phyloP scores from a whole-genome alignment of 139 green algal genomes.

The Yamagishiella unicocca region DNA sequence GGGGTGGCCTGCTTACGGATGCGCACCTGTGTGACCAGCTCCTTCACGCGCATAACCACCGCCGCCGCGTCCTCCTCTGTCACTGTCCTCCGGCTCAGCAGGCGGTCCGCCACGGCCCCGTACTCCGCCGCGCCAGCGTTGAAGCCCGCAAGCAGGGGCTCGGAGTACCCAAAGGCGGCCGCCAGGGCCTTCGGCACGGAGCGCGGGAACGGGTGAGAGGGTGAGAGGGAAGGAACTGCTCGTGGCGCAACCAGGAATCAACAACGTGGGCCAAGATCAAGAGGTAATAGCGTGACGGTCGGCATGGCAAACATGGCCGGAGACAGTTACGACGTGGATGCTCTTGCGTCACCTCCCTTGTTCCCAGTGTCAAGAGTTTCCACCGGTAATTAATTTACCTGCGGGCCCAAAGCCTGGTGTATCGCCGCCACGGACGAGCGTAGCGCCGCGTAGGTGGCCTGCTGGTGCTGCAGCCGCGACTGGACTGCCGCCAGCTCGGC shows the following conservation, averaged over 20 bases:
- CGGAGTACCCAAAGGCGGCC: conserved; percentile 45
- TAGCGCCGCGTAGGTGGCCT: background rate
- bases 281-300: too few relatives aligned
- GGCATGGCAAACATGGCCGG: too few relatives aligned
- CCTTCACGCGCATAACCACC: conserved; percentile 43
- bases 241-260: too few relatives aligned
- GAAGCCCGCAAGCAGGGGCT: conserved; percentile 16
- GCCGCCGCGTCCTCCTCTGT: conserved; percentile 38
- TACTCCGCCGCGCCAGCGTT: conserved; percentile 3
- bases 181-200: conserved; percentile 11
- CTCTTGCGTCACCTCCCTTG: too few relatives aligned
- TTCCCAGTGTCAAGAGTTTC: too few relatives aligned
- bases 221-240: too few relatives aligned
- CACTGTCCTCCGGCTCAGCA: conserved; percentile 32
- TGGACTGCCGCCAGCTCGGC: conserved; percentile 26
- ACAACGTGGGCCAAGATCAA: too few relatives aligned
- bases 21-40: conserved; percentile 46
- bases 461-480: background rate
- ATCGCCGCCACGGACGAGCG: background rate
- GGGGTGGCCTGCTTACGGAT: too few relatives aligned
- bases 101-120: background rate
- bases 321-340: too few relatives aligned
- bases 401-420: conserved; percentile 2
- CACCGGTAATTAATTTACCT: too few relatives aligned
- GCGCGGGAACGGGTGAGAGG: too few relatives aligned